phyloP scores from a whole-genome alignment of 2,329 filamentous ascomycete species.

The Trichothecium sympodiale region DNA sequence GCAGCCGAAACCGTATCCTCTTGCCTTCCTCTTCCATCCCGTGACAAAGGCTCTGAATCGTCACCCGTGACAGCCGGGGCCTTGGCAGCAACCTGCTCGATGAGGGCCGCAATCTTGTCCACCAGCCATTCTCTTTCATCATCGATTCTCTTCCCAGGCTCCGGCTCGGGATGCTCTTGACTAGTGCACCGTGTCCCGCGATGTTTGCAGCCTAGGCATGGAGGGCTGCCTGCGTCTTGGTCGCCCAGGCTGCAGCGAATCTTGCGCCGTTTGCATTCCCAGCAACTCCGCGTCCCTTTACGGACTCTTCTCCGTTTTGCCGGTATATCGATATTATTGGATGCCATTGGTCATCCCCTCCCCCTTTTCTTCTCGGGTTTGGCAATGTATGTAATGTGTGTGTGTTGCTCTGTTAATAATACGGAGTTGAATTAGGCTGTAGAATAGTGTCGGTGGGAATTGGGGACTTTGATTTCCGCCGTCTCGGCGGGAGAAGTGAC shows the following conservation, averaged over 20 bases:
- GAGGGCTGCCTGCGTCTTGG: constrained; percentile 10
- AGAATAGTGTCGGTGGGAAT: too few species aligned
- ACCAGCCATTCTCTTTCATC: constrained; percentile 16
- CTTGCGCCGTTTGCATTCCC: constrained; percentile 48
- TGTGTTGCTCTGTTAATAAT: too few species aligned
- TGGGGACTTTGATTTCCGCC: too few species aligned
- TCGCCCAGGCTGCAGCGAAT: constrained; percentile 32
- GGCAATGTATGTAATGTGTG: too few species aligned
- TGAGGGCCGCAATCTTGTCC: too few species aligned
- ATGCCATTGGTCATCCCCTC: too few species aligned
- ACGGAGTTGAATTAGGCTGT: too few species aligned
- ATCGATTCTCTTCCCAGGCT: constrained; percentile 1
- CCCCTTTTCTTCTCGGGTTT: too few species aligned
- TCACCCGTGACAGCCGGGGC: background rate
- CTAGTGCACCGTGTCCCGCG: constrained; percentile 32
- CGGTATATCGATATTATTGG: background rate
- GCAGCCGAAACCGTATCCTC: too few species aligned
- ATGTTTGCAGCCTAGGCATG: constrained; percentile 32
- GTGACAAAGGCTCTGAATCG: too few species aligned
- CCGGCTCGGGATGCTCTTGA: constrained; percentile 31
- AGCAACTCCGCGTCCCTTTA: constrained; percentile 47
- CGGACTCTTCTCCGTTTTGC: constrained; percentile 28
- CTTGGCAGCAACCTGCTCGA: background rate
- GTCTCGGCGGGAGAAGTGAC: too few species aligned
- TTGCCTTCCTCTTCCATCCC: too few species aligned